A percentile compares a stretch with the other conserved stretches of the same genome.
Conservation (phyloP, 1,284 basidiomycete genomes). For the Xanthoconium separans region DNA sequence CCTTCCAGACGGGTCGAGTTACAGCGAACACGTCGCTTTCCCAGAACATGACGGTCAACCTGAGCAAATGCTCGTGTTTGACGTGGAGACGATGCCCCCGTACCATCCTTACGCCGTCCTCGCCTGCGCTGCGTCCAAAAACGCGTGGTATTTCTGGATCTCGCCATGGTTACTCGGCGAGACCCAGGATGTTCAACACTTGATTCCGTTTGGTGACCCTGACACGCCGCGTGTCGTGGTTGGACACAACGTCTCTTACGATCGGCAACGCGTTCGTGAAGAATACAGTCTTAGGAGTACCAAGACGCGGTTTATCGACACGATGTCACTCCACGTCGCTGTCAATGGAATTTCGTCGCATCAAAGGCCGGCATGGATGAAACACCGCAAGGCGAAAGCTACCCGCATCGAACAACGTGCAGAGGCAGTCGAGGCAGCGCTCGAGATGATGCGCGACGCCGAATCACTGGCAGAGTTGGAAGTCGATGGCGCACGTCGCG, state of each 20-base stretch:
- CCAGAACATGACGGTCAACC: slow-evolving; percentile 59
- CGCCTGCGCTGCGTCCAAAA: slow-evolving; percentile 83
- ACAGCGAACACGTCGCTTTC: slow-evolving; percentile 59
- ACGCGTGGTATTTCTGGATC: slow-evolving; percentile 96
- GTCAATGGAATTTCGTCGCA: slow-evolving; percentile 94
- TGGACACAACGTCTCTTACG: slow-evolving; percentile 96
- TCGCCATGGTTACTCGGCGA: slow-evolving; percentile 89
- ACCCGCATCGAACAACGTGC: slow-evolving; percentile 47
- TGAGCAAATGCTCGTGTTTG: slow-evolving; percentile 84
- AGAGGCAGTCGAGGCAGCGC: slow-evolving; percentile 58
- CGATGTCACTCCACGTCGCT: slow-evolving; percentile 93
- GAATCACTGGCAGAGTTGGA: slow-evolving; percentile 46
- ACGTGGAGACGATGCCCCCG: slow-evolving; percentile 91
- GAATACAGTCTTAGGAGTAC: slow-evolving; percentile 81
- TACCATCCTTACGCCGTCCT: slow-evolving; percentile 84
- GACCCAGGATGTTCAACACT: slow-evolving; percentile 60
- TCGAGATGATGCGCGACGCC: slow-evolving; percentile 48
- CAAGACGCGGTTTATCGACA: slow-evolving; percentile 87
- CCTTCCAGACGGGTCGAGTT: slow-evolving; percentile 62
- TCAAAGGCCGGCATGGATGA: slow-evolving; percentile 92
- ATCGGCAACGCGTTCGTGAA: slow-evolving; percentile 80
- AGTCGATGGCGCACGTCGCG: slow-evolving; percentile 35
- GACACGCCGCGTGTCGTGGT: slow-evolving; percentile 67
- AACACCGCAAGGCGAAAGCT: slow-evolving; percentile 69
- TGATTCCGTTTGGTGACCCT: slow-evolving; percentile 72